phyloP scores from a whole-genome alignment of 2,329 filamentous ascomycete genomes.

The Aureobasidium sp. region DNA sequence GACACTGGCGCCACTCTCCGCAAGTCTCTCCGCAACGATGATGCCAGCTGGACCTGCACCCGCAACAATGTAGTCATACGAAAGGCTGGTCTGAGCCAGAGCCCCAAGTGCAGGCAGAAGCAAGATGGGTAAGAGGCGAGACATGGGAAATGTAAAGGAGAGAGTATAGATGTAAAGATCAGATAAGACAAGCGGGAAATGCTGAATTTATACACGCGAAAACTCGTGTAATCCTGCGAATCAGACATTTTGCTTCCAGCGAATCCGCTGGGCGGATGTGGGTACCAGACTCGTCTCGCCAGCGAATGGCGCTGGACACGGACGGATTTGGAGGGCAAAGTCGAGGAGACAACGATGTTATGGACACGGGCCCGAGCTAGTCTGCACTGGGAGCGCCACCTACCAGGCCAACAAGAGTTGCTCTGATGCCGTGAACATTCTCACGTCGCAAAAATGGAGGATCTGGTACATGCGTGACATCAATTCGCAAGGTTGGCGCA shows the following conservation, averaged over 20 bases:
- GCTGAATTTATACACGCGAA: background rate
- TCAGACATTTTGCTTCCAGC: background rate
- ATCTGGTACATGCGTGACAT: background rate
- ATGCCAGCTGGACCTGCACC: slow-evolving; percentile 49
- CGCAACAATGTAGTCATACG: slow-evolving; percentile 35
- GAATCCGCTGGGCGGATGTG: too few species aligned
- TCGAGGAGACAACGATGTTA: background rate
- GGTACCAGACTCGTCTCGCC: background rate
- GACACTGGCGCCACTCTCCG: slow-evolving; percentile 46
- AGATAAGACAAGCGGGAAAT: background rate
- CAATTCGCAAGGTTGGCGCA: too few species aligned
- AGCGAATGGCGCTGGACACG: background rate
- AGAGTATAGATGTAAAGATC: background rate
- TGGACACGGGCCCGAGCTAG: background rate
- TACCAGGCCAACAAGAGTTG: background rate
- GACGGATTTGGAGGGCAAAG: rapidly evolving
- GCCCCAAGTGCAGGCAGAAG: background rate
- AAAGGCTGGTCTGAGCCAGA: background rate
- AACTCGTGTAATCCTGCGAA: background rate
- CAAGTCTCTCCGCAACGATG: slow-evolving; percentile 46
- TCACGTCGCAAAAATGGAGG: too few species aligned
- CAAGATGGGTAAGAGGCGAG: background rate
- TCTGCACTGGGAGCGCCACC: background rate
- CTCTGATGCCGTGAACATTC: too few species aligned
- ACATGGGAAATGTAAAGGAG: background rate